These are phyloP conservation scores for Sporothrix humicola DNA, from an alignment of 2,329 filamentous ascomycete species.

Conservation along the genomic window DNA sequence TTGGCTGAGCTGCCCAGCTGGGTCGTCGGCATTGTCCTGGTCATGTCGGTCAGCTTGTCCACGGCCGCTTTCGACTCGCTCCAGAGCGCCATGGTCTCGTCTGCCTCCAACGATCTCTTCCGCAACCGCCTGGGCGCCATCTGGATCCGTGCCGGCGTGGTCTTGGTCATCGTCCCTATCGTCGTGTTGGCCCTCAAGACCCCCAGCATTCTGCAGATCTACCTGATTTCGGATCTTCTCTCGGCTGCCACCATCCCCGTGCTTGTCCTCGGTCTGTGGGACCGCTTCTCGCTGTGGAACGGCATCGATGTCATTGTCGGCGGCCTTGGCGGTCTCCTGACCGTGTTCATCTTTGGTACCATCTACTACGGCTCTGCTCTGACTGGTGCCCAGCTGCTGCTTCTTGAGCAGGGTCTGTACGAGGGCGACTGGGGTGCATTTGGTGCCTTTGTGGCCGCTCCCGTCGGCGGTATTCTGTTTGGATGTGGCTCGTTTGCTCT, in stretches of 20 bases:
- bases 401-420: slow-evolving; percentile 76
- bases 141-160: slow-evolving; percentile 71
- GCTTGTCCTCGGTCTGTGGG: slow-evolving; percentile 72
- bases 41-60: slow-evolving; percentile 79
- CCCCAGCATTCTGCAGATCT: slow-evolving; percentile 78
- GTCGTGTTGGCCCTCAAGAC: slow-evolving; percentile 76
- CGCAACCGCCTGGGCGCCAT: slow-evolving; percentile 79
- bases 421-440: slow-evolving; percentile 80
- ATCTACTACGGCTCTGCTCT: slow-evolving; percentile 75
- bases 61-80: slow-evolving; percentile 81
- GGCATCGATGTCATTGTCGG: slow-evolving; percentile 82
- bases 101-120: slow-evolving; percentile 82
- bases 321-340: slow-evolving; percentile 76
- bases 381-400: slow-evolving; percentile 68
- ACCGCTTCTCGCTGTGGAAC: slow-evolving; percentile 72
- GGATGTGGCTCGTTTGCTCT: slow-evolving; percentile 66
- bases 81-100: slow-evolving; percentile 81
- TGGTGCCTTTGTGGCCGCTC: slow-evolving; percentile 81
- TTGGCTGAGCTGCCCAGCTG: slow-evolving; percentile 74
- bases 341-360: slow-evolving; percentile 80
- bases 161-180: slow-evolving; percentile 74
- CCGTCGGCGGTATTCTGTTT: slow-evolving; percentile 75
- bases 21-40: slow-evolving; percentile 81
- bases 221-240: slow-evolving; percentile 80
- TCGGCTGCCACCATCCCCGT: slow-evolving; percentile 78